Evolutionary conservation across 371 early-diverging fungal genomes (phyloP), one percentile per base, ranked within the genome.

Genomic region (Syncephalastrum racemosum): DNA sequence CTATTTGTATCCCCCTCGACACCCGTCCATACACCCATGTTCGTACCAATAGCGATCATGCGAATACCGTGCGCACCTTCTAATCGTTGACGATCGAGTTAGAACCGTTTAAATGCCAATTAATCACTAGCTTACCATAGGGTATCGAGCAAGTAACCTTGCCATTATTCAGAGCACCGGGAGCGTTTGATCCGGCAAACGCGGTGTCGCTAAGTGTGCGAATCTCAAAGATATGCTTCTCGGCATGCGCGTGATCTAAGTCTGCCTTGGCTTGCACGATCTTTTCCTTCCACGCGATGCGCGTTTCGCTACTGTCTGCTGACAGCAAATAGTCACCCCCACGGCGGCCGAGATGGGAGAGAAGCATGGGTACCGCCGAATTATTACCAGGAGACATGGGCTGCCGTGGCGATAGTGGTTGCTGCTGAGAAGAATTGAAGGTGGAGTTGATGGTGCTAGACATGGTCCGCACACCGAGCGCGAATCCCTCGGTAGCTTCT

Each of bases 31-130:
- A 96, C 71, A 13, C 96, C 95, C 22, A 76, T 63, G 52, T 91
- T 90, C 1, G 95, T 91, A 27, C 92, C 95, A 23, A 95, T 70
- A 10, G 84, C 87, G 50, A 91, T 75, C 63, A 84, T 78, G 4
- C 81, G 82, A 54, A 84, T 81, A 48, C 68, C 70, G 22, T 64
- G 65, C n/a, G 70, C 51, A 8, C 71, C 73, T 40, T 57, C 77
- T 77, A 41, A 31, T 27, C 27, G 12, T 31, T 6, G 7, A 24
- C n/a, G 24, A 3, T 51, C 36, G 16, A 12, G 24, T 19, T 45
- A 16, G 14, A 23, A 15, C 24, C 2, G 36, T 27, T 27, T 12
- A 31, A 27, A 31, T 12, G 8, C 10, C 10, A 31, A 31, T 51
- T 4, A 4, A n/a, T 39, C 25, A n/a, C 16, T 14, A 18, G 48